Conservation (phyloP, 352 stramenopile species). For the Phytophthora pini region DNA sequence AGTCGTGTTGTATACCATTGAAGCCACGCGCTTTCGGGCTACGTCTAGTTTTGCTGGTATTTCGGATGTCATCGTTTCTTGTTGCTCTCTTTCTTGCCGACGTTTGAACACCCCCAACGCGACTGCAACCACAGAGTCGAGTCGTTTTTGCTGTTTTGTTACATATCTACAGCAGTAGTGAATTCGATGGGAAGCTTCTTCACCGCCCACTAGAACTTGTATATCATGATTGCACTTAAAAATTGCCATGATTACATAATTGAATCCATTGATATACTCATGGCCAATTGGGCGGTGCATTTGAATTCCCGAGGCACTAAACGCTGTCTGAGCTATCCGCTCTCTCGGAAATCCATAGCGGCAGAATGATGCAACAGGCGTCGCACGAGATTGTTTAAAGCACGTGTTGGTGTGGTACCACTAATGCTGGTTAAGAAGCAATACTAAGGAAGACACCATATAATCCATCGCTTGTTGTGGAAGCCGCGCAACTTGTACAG, state of each 20-base stretch:
- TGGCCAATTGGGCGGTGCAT: not conserved
- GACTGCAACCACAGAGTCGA: not conserved
- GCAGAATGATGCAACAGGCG: not conserved
- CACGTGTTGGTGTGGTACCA: slow-evolving; percentile 2
- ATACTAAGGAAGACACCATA: slow-evolving; percentile 1
- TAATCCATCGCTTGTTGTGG: not conserved
- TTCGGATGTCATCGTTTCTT: not conserved
- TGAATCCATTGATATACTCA: slow-evolving; percentile 10
- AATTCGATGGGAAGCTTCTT: not conserved
- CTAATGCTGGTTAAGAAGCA: slow-evolving; percentile 5
- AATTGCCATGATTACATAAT: not conserved
- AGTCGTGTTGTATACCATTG: not conserved
- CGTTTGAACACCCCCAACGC: not conserved
- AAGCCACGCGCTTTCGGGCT: slow-evolving; percentile 1
- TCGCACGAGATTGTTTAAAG: not conserved
- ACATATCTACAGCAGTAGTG: slow-evolving; percentile 5
- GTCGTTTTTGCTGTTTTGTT: not conserved
- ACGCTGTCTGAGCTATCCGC: not conserved
- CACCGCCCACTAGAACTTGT: not conserved
- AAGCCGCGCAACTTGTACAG: not conserved
- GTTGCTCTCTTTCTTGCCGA: not conserved
- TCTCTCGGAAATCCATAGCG: not conserved
- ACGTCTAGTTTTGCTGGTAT: not conserved
- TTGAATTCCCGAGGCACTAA: not conserved
- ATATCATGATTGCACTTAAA: not conserved